phyloP scores from a whole-genome alignment of 352 stramenopile species.

The Phytophthora niederhauseri region DNA sequence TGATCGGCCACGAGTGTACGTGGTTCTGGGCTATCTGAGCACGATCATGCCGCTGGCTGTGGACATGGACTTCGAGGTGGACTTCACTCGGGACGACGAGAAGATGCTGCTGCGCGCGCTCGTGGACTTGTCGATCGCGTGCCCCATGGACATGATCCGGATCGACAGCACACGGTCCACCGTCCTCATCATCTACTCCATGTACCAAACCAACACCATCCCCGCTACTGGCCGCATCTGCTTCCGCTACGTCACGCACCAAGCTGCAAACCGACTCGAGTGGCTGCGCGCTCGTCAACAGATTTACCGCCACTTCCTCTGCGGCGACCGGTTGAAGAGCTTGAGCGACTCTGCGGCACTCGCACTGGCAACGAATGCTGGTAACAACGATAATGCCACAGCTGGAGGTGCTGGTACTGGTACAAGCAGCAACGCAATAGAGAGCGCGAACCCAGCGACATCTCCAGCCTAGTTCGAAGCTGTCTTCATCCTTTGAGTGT shows the following conservation, averaged over 20 bases:
- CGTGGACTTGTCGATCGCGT: conserved; percentile 67
- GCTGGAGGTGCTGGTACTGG: not conserved
- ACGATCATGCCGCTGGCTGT: conserved; percentile 60
- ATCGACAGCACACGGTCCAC: conserved; percentile 69
- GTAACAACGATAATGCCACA: conserved; percentile 13
- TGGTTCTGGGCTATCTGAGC: conserved; percentile 63
- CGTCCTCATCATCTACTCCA: conserved; percentile 76
- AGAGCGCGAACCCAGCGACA: conserved; percentile 13
- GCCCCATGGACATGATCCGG: conserved; percentile 72
- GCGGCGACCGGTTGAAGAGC: conserved; percentile 46
- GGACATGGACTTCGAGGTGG: conserved; percentile 76
- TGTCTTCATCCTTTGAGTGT: conserved; percentile 20
- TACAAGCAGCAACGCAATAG: conserved; percentile 8
- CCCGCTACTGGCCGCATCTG: conserved; percentile 54
- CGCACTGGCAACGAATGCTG: conserved; percentile 12
- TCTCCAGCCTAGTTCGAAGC: conserved; percentile 11
- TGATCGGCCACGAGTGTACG: conserved; percentile 55
- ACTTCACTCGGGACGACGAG: conserved; percentile 71
- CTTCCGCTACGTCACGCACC: conserved; percentile 70
- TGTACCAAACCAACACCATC: conserved; percentile 78
- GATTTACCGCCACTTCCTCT: conserved; percentile 62
- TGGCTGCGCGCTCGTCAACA: conserved; percentile 49
- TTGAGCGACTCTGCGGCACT: conserved; percentile 30
- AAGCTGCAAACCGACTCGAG: conserved; percentile 40
- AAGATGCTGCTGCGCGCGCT: conserved; percentile 65